Evolutionary conservation across 192 early-diverging fungal species (phyloP), one percentile per base, ranked within the genome.

Genomic region (Mortierella hygrophila): DNA sequence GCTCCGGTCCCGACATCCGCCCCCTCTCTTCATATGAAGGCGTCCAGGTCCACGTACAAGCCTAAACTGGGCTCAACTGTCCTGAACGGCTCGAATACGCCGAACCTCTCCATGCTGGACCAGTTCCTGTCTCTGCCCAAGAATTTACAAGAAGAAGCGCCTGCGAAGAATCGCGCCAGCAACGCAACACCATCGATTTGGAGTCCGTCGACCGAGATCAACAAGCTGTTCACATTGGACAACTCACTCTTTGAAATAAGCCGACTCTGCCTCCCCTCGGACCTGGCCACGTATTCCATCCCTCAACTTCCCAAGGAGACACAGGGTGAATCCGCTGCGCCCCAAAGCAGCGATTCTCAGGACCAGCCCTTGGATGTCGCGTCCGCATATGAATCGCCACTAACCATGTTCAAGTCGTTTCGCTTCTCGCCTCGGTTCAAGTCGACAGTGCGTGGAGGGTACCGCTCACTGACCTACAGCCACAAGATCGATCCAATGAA

Each of bases 401-500:
- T 81, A 18, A 49, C 47, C 42, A 80, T 86, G 75, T 86, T 86
- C 52, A 79, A 79, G 8, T 86, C 84, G 1, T 81, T 68, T 47
- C 84, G 84, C 10, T 86, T 86, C 68, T 81, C 78, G 3, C 55
- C 72, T 6, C 38, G 37, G 10, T 86, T 41, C 57, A 47, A 65
- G 70, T 65, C 70, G 0, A 35, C 46, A 3, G 75, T 74, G 9
- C 32, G 18, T 3, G 75, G 55, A 9, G 84, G 84, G 35, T 81
- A 86, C 35, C 79, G 40, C 18, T 86, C 84, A 13, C 32, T 74
- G 49, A 86, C 84, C 21, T 86, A 68, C 68, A 86, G 84, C 21
- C 75, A 86, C 72, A 80, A 78, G 54, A 86, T 86, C 70, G 79
- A 86, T 46, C 84, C 84, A 29, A 72, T 74, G 47, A 55, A 73